Conservation (phyloP, 768 basidiomycete genomes). For the Tylopilus intermedius region DNA sequence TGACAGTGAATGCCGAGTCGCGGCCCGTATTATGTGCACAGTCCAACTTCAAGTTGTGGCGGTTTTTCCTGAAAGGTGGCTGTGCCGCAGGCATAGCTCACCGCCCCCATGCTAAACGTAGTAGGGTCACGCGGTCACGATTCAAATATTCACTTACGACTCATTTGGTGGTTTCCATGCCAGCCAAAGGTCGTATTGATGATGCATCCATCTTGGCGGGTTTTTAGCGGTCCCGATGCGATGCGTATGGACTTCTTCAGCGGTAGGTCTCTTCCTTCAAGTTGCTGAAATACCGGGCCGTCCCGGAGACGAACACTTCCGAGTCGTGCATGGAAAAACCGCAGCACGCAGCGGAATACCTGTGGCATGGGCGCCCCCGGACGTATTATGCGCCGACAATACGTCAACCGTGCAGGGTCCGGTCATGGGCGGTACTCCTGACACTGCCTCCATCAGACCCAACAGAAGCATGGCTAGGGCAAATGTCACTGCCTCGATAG, state of each 20-base stretch:
- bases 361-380: not conserved
- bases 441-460: constrained; percentile 14
- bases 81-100: not conserved
- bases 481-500: constrained; percentile 18
- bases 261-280: too few relatives aligned
- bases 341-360: not conserved
- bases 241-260: too few relatives aligned
- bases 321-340: too few relatives aligned
- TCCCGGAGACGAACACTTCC: too few relatives aligned
- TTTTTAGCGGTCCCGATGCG: not conserved
- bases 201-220: not conserved
- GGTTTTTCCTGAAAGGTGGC: not conserved
- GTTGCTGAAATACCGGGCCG: too few relatives aligned
- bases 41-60: too few relatives aligned
- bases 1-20: not conserved
- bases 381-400: not conserved
- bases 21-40: too few relatives aligned
- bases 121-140: too few relatives aligned
- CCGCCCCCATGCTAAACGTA: too few relatives aligned
- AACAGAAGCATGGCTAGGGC: not conserved
- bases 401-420: not conserved
- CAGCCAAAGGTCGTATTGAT: not conserved
- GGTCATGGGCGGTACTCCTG: not conserved
- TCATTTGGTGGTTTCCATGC: not conserved
- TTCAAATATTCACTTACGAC: too few relatives aligned